Conservation (phyloP, 2,329 filamentous ascomycete genomes). For the Shiraia bambusicola region DNA sequence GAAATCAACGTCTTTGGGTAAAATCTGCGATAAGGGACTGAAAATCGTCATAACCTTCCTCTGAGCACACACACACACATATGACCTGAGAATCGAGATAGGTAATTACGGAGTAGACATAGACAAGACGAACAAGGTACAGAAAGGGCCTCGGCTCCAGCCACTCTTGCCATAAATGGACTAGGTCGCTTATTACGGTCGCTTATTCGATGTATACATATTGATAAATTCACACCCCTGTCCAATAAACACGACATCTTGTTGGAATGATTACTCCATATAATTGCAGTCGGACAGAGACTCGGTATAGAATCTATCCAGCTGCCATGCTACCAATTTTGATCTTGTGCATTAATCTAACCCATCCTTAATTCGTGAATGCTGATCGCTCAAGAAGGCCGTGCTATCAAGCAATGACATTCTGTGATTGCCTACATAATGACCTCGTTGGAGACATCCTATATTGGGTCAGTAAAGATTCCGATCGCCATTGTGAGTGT, state of each 20-base stretch:
- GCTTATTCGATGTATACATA: too few species aligned
- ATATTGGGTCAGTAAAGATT: slow-evolving; percentile 7
- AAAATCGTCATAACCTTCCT: slow-evolving; percentile 12
- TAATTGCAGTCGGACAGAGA: not conserved
- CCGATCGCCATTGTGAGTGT: not conserved
- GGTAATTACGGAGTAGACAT: too few species aligned
- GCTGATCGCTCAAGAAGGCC: slow-evolving; percentile 3
- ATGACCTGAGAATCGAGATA: too few species aligned
- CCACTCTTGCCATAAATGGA: too few species aligned
- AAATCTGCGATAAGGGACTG: slow-evolving; percentile 9
- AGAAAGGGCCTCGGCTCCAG: too few species aligned
- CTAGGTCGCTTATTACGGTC: too few species aligned
- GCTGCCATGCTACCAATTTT: slow-evolving; percentile 9
- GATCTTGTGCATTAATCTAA: slow-evolving; percentile 8
- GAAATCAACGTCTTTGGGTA: not conserved
- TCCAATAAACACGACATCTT: not conserved
- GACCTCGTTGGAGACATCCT: slow-evolving; percentile 82
- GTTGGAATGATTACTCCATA: not conserved
- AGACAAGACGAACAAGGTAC: too few species aligned
- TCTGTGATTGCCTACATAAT: slow-evolving; percentile 72
- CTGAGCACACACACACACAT: too few species aligned
- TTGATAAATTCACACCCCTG: too few species aligned
- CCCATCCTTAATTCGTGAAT: not conserved
- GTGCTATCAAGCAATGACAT: not conserved
- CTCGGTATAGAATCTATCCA: slow-evolving; percentile 11